Base-by-base conservation (phyloP, 1,284 basidiomycete species). In the Sanghuangporus weigelae region DNA sequence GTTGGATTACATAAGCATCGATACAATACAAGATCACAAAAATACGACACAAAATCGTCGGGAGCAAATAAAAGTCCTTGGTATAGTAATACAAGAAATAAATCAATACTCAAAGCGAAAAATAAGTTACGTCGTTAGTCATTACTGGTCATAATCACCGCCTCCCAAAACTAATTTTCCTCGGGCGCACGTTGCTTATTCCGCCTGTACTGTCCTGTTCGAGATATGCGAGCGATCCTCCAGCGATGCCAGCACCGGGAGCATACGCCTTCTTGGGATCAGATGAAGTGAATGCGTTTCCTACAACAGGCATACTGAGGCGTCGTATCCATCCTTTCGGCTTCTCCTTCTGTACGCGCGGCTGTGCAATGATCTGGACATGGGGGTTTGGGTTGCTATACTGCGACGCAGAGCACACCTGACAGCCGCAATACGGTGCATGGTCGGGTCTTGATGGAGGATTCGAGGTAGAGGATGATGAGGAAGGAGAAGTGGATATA, bases 311-410 rank as follows among this genome's bases (percentile, higher is more conserved):
- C 87, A 91, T 89, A 68, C 89, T 92, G 63, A 92, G 71, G 61
- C 89, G 77, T 44, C 87, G 76, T 67, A 91, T 89, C 89, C 90
- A 92, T 0, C 86, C 82, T 68, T 82, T 87, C 8, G 84, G 79
- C 67, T 86, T 88, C 68, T 85, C 82, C 48, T 53, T 63, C 39
- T 63, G 62, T 26, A 74, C 77, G 14, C 40, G 11, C 12, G 80
- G 78, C 58, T 60, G 62, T 36, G 62, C 57, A 57, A 19, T 60
- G 57, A 60, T 49, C 54, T 42, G 56, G 10, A 55, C 55, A 44
- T 44, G 65, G 48, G 21, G 35, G 12, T 12, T 55, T 26, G 50
- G 49, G 40, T 16, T 51, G 56, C 26, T 51, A 48, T 70, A 70
- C 8, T 61, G 62, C 19, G 63, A 63, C n/a, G 60, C 67, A 35